Evolutionary conservation across 1,139 yeast genomes (phyloP), one percentile per base, ranked within the genome.

Genomic region (Groenewaldozyma auringiensis): DNA sequence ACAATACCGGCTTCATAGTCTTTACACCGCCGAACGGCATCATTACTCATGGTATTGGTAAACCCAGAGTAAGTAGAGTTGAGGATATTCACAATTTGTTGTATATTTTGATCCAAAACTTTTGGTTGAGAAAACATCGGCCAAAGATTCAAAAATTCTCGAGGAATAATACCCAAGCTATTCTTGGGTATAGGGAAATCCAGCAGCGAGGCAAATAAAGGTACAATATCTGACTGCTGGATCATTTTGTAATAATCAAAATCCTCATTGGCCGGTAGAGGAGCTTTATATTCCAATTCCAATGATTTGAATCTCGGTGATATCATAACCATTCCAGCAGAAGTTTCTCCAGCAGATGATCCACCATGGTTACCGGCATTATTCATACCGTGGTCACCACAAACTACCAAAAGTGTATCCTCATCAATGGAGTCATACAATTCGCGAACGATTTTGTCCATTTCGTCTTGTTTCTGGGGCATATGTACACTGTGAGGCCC

Each of bases 321-420:
- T 1, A 84, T 67, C 42, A 92, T 72, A 1, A 81, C 67, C 58
- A 92, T 59, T 0, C 84, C 96, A 0, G 98, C 82, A 21, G 88
- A 83, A 0, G 96, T 92, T 62, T 92, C 98, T 0, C 96, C 95
- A 0, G 73, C 64, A 0, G 96, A 84, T 0, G 96, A 85, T 0
- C 96, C 98, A 11, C 98, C 98, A 61, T 92, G 98, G 57, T 92
- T 92, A 0, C 98, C 98, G 2, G 81, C 77, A 43, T 81, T 86
- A 42, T 63, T 65, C 97, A 89, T 89, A 1, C 97, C 97, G 63
- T 89, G 97, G 58, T 89, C 97, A 1, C 98, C 98, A 69, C 86
- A 69, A 1, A 92, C 76, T 4, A 92, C 77, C 32, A 92, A 66
- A 40, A 92, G 63, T 0, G 95, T 83, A 20, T 74, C 67, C 6